Evolutionary conservation across 2,329 filamentous ascomycete species (phyloP).

Genomic region (Onygenales sp.): DNA sequence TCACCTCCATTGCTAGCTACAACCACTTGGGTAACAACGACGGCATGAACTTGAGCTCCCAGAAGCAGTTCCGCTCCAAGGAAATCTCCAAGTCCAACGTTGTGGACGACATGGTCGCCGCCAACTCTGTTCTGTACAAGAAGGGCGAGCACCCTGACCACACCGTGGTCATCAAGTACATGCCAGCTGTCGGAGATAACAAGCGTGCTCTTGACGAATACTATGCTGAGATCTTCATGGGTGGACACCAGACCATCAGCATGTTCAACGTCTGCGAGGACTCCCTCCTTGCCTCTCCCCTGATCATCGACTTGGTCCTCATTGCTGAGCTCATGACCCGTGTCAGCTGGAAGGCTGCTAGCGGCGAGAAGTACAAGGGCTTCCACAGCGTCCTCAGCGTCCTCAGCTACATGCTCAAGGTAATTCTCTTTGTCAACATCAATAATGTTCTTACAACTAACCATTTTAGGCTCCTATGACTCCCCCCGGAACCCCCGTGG

Average conservation of each 20-base stretch:
- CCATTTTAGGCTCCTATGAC: conserved; percentile 70
- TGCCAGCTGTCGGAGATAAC: conserved; percentile 97
- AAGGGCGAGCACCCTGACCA: conserved; percentile 93
- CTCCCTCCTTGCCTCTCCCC: conserved; percentile 84
- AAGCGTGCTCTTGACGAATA: conserved; percentile 99
- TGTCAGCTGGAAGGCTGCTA: conserved; percentile 73
- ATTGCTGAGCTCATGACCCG: conserved; percentile 97
- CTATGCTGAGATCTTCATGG: conserved; percentile 98
- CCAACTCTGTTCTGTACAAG: conserved; percentile 84
- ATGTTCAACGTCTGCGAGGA: conserved; percentile 99
- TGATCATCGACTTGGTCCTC: conserved; percentile 94
- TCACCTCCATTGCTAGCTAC: conserved; percentile 97
- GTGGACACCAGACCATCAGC: conserved; percentile 95
- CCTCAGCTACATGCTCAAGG: conserved; percentile 95
- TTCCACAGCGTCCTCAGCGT: conserved; percentile 97
- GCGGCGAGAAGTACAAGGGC: conserved; percentile 65
- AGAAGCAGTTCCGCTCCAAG: conserved; percentile 98
- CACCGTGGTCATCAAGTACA: conserved; percentile 99
- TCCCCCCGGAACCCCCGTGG: conserved; percentile 85
- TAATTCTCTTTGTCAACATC: conserved; percentile 15
- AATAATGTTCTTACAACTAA: conserved; percentile 8
- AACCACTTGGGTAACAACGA: conserved; percentile 99
- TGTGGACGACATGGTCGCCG: conserved; percentile 98
- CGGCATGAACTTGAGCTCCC: conserved; percentile 95
- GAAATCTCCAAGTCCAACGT: conserved; percentile 99